Evolutionary conservation across 2,329 filamentous ascomycete species (phyloP).

Genomic region (Pseudogymnoascus sp.): DNA sequence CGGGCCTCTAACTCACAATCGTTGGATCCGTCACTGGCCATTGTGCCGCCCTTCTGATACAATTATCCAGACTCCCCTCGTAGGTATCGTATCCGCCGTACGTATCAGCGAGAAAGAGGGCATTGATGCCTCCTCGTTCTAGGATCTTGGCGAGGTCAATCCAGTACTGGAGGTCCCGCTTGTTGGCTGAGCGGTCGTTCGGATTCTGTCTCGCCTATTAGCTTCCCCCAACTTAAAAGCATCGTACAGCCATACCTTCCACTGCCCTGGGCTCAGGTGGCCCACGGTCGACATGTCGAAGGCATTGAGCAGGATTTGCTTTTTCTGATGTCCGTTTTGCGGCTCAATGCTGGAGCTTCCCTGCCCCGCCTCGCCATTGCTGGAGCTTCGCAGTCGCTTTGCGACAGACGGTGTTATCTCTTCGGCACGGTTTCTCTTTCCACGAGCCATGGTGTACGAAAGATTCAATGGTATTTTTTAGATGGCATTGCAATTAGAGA

Average conservation of each 20-base stretch:
- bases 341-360: neutral
- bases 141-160: slow-evolving; percentile 54
- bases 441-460: neutral
- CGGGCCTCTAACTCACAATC: slow-evolving; percentile 35
- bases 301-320: slow-evolving; percentile 53
- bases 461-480: neutral
- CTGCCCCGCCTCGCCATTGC: neutral
- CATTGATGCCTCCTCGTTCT: slow-evolving; percentile 55
- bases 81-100: slow-evolving; percentile 60
- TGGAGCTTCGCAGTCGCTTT: neutral
- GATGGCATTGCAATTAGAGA: neutral
- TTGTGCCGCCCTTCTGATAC: slow-evolving; percentile 55
- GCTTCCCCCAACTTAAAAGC: neutral
- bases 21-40: slow-evolving; percentile 65
- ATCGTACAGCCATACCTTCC: slow-evolving; percentile 42
- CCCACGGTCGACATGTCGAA: slow-evolving; percentile 60
- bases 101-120: slow-evolving; percentile 54
- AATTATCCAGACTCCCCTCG: slow-evolving; percentile 46
- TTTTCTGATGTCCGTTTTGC: slow-evolving; percentile 30
- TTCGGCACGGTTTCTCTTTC: neutral
- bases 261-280: slow-evolving; percentile 58
- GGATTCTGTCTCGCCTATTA: slow-evolving; percentile 41
- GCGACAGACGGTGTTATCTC: neutral
- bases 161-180: slow-evolving; percentile 55
- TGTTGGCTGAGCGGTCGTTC: slow-evolving; percentile 51